Evolutionary conservation across 1,284 basidiomycete genomes (phyloP), one percentile per base, ranked within the genome.

Genomic region (Cryptococcus sp.): DNA sequence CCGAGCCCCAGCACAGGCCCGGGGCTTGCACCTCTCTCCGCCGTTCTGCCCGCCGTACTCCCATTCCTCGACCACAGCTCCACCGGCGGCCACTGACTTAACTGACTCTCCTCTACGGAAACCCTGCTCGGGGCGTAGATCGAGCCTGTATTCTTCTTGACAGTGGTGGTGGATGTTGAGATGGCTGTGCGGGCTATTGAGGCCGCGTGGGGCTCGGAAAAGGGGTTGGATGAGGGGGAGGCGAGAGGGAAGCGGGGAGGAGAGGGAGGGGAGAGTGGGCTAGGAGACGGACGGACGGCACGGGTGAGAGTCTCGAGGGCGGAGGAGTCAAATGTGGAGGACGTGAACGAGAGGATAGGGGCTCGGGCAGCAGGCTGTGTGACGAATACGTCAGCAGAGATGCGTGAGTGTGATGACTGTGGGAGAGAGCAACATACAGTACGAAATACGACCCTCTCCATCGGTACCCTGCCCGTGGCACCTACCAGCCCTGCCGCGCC

Each of bases 271-370:
- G 28, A 33, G 28, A 33, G 9, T 4, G 28, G 28, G 28, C 5
- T 5, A 9, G 28, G 28, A 33, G 28, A 33, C 5, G 28, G 28
- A 9, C 28, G 28, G 28, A 33, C 28, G 23, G 42, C 20, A 4
- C 42, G 15, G 12, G 42, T 44, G 7, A 44, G 18, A 18, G 42
- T 18, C 42, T 48, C 36, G 16, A 57, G 40, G 4, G 50, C 47
- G 15, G 51, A 50, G 21, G 40, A 18, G 15, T 51, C 59, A 44
- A 64, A 61, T 35, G 57, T 56, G 3, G 64, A 61, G 18, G 52
- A 35, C 4, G 57, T 54, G 55, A 63, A 60, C 12, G 59, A 59
- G 11, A 63, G 53, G n/a, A 52, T 39, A 12, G 64, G 61, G 11
- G 50, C 57, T 38, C 50, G 46, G 13, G n/a, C 50, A 2, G 36